Conservation (phyloP, 2,329 filamentous ascomycete species). For the Sporothrix humicola region DNA sequence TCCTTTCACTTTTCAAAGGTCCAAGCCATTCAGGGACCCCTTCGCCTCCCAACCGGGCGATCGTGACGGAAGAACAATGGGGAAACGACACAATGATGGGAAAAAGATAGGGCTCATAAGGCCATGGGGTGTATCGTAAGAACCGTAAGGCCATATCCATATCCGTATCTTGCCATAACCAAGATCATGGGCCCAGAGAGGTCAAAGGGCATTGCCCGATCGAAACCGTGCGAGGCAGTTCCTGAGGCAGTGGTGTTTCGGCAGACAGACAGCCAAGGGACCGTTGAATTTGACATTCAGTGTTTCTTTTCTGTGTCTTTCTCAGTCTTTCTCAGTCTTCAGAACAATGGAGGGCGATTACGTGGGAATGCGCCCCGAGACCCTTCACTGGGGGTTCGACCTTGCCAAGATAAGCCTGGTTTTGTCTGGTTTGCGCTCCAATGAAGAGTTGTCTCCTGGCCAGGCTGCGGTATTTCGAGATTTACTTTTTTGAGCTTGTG, state of each 20-base stretch:
- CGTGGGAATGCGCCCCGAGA: conserved; percentile 4
- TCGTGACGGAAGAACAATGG: conserved; percentile 9
- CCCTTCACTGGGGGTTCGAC: background rate
- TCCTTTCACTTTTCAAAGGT: background rate
- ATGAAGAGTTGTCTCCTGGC: background rate
- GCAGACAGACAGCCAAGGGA: background rate
- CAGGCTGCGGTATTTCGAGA: conserved; percentile 5
- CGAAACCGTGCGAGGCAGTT: conserved; percentile 34
- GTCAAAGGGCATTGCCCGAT: conserved; percentile 24
- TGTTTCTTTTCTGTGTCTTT: background rate
- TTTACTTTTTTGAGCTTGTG: background rate
- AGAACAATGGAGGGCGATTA: conserved; percentile 11
- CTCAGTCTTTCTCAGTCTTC: background rate
- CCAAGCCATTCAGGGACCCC: background rate
- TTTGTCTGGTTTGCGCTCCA: background rate
- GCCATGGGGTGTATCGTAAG: background rate
- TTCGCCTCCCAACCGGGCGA: background rate
- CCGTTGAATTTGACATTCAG: background rate
- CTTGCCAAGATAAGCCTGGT: background rate
- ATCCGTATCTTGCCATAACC: background rate
- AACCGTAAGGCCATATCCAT: background rate
- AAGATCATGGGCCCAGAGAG: background rate
- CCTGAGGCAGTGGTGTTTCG: conserved; percentile 34
- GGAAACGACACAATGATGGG: background rate
- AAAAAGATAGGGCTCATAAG: background rate